These are phyloP conservation scores for Mycena sanguinolenta DNA, from an alignment of 768 basidiomycete genomes.

Conservation along the genomic window DNA sequence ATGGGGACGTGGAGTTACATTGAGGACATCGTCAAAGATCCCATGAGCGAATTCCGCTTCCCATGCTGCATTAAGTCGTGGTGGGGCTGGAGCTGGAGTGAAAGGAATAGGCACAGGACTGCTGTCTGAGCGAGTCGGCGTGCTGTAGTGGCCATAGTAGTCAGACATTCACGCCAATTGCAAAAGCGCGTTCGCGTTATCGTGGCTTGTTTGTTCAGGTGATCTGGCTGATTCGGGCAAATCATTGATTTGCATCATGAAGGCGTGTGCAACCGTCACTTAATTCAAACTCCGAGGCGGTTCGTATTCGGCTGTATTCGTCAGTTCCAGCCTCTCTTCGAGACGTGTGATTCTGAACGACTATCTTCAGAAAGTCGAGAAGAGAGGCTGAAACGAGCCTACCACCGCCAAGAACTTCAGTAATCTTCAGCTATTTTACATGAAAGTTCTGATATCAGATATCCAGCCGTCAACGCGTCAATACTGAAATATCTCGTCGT, in stretches of 20 bases:
- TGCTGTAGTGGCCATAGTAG: neutral
- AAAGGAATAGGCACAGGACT: no score
- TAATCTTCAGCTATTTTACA: no score
- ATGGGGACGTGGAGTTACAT: neutral
- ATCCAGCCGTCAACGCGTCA: no score
- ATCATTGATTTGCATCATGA: neutral
- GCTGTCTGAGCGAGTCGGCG: no score
- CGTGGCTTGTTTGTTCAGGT: slow-evolving; percentile 1
- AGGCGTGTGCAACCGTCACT: neutral
- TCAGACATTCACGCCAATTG: neutral
- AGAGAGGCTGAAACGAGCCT: no score
- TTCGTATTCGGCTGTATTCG: no score
- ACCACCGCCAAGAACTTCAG: no score
- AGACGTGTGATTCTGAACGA: no score
- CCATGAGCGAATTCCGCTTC: slow-evolving; percentile 6
- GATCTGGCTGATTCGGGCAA: neutral
- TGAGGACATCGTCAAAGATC: slow-evolving; percentile 11
- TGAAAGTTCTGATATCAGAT: no score
- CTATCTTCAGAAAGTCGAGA: no score
- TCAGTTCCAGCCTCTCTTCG: no score
- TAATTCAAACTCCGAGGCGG: slow-evolving; percentile 2
- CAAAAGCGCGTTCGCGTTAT: slow-evolving; percentile 1
- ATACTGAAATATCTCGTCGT: no score
- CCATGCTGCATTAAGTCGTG: slow-evolving; percentile 1
- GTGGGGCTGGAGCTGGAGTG: neutral